These are phyloP conservation scores for Eucalyptus cloeziana DNA, from an alignment of 345 rosid species.

Conservation along the genomic window DNA sequence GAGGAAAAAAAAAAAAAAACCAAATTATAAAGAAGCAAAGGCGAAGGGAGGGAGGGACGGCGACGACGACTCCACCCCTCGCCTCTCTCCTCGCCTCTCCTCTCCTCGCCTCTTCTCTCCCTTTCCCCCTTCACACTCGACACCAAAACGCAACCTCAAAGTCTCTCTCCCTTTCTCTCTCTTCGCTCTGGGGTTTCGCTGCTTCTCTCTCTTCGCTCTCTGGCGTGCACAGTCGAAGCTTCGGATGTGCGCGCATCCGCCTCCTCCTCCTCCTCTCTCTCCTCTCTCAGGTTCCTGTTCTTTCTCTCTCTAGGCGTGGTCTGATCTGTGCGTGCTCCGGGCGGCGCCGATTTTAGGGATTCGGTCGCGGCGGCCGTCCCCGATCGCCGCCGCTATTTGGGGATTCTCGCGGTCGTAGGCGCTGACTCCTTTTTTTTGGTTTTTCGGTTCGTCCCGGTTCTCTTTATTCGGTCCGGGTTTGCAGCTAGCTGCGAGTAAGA, in stretches of 20 bases:
- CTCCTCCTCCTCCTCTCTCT: neutral
- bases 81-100: rapidly evolving
- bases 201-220: neutral
- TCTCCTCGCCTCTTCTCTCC: neutral
- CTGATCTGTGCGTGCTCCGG: neutral
- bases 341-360: neutral
- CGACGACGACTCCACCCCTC: neutral
- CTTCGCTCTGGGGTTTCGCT: no score
- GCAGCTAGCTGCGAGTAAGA: slow-evolving; percentile 23
- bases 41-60: neutral
- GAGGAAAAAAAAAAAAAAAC: neutral
- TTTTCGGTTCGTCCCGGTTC: neutral
- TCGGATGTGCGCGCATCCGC: slow-evolving; percentile 20
- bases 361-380: neutral
- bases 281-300: slow-evolving; percentile 10
- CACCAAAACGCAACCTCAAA: neutral
- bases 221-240: neutral
- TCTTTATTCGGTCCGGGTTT: neutral
- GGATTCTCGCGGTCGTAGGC: neutral
- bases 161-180: neutral
- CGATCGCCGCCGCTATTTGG: neutral
- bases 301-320: neutral
- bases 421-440: neutral
- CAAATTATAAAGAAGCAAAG: neutral
- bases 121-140: neutral